These are phyloP conservation scores for Eucalyptus tenuipes DNA, from an alignment of 345 rosid genomes.

Conservation along the genomic window DNA sequence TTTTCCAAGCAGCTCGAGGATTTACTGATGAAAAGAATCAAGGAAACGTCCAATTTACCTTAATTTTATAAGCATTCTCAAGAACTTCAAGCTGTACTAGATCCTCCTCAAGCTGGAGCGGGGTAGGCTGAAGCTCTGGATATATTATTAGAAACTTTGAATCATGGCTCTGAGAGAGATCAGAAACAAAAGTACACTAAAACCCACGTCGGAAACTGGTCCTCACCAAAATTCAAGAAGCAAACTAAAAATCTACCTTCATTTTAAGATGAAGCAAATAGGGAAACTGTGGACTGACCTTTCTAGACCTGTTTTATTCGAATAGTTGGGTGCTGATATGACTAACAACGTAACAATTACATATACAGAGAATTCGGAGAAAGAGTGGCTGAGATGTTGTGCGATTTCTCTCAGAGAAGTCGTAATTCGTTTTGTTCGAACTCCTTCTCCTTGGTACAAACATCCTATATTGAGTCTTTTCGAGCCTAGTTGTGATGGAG, in stretches of 20 bases:
- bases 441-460: not conserved
- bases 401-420: too few species aligned
- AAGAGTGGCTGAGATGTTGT: not conserved
- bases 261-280: too few species aligned
- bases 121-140: conserved; percentile 76
- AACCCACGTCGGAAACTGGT: too few species aligned
- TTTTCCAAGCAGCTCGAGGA: not conserved
- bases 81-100: conserved; percentile 93
- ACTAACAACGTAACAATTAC: not conserved
- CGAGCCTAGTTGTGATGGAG: not conserved
- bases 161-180: too few species aligned
- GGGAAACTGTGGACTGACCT: too few species aligned
- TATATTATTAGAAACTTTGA: not conserved
- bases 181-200: too few species aligned
- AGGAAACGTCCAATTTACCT: conserved; percentile 20
- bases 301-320: too few species aligned
- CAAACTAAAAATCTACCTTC: not conserved
- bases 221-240: too few species aligned
- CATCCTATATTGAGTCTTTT: not conserved
- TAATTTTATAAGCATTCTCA: conserved; percentile 92
- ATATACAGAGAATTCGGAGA: too few species aligned
- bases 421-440: too few species aligned
- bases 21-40: not conserved
- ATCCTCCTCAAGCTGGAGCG: conserved; percentile 66
- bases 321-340: not conserved